Base-by-base conservation (phyloP, 83 land plant species). In the Picea mariana region DNA sequence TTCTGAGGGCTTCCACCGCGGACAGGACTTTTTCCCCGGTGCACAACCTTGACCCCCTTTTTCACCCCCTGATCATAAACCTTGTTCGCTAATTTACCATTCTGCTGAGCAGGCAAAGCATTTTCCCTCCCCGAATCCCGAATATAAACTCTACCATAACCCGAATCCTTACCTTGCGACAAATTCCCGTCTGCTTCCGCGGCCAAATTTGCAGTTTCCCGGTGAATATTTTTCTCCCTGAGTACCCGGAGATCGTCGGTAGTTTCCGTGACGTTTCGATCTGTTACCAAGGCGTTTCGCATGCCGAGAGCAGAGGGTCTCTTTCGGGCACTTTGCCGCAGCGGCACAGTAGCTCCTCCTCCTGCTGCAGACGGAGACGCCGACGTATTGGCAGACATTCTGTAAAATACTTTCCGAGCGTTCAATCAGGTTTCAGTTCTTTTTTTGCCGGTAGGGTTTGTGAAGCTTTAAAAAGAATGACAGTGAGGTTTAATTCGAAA, bases 111-210 rank as follows among this genome's bases (percentile, higher is more conserved):
- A 44, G n/a, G 15, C 15, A 44, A 11, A 12, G 26, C 59, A 73
- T 44, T 73, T 73, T 44, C 23, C 8, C 52, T 40, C 42, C 21
- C 55, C 9, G 3, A 23, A 73, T 73, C 77, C 77, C 24, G 44
- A 73, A 18, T 16, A 16, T 42, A 44, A 20, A 1, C 47, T 73
- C 42, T 73, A 73, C 58, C 26, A 9, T 44, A 23, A 73, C 16
- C n/a, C 3, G 55, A 73, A 73, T 73, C 77, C 77, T 73, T 73
- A 44, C 77, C 77, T 11, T 73, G 77, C 20, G 26, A 73, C 12
- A n/a, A 21, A 44, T 73, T 73, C 11, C 16, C 77, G 58, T 73
- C 77, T 15, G 1, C 77, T 3, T 44, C 26, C 26, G 77, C 15
- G 1, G 16, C 27, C 58, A 47, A 1, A 73, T n/a, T n/a, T 44